phyloP scores from a whole-genome alignment of 345 rosid species.

The Trapa bicornis region DNA sequence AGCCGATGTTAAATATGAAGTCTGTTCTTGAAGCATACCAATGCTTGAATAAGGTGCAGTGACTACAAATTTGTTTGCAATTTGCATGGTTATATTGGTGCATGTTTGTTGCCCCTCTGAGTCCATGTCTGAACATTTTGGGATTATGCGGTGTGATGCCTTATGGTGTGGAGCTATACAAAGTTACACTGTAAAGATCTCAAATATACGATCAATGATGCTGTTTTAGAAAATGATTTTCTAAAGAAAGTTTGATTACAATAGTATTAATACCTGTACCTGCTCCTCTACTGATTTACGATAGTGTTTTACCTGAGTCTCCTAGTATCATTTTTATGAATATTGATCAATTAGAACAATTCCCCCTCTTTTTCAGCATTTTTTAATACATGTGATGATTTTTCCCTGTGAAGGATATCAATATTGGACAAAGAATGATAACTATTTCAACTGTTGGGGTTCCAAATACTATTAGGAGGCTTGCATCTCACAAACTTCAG shows the following conservation, averaged over 20 bases:
- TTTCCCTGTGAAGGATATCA: constrained; percentile 51
- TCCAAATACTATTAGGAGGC: constrained; percentile 86
- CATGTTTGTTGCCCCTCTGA: background rate
- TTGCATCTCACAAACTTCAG: constrained; percentile 86
- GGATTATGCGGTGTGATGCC: background rate
- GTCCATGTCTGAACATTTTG: background rate
- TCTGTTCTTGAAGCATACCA: constrained; percentile 84
- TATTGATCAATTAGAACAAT: background rate
- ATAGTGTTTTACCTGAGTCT: background rate
- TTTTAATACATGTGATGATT: background rate
- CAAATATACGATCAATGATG: background rate
- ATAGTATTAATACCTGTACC: background rate
- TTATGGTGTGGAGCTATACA: background rate
- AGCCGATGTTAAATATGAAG: constrained; percentile 91
- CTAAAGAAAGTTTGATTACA: background rate
- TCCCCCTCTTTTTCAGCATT: background rate
- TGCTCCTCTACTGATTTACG: background rate
- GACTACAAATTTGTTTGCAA: background rate
- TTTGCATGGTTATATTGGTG: background rate
- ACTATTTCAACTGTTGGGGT: constrained; percentile 96
- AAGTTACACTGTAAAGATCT: background rate
- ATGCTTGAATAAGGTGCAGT: constrained; percentile 75
- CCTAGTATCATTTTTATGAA: background rate
- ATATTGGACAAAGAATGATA: constrained; percentile 95
- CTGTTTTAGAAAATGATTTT: background rate